These are phyloP conservation scores for Chaetomium fimeti DNA, from an alignment of 495 filamentous ascomycete species.

Conservation along the genomic window DNA sequence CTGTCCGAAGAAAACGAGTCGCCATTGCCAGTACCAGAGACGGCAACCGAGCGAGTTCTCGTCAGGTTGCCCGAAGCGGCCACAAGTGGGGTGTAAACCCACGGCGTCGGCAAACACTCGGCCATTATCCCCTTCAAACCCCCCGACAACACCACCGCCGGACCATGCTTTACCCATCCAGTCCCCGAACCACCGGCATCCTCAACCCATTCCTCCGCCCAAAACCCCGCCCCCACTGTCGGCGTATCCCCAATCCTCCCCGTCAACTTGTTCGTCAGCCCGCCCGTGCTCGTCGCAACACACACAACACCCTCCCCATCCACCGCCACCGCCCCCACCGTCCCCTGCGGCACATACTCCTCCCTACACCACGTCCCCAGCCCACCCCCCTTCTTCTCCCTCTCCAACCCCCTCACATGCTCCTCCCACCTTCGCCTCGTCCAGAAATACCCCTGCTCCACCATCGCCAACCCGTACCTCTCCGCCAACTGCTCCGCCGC, in stretches of 20 bases:
- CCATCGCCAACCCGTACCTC: constrained; percentile 67
- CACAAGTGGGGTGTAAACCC: constrained; percentile 36
- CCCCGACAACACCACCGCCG: constrained; percentile 43
- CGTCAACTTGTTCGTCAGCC: constrained; percentile 83
- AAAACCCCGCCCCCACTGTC: constrained; percentile 81
- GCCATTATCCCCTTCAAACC: constrained; percentile 44
- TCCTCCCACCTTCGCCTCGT: constrained; percentile 80
- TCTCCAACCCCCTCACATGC: constrained; percentile 64
- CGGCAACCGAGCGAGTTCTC: constrained; percentile 59
- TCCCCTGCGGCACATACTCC: constrained; percentile 76
- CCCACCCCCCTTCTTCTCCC: constrained; percentile 42
- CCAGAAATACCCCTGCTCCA: constrained; percentile 70
- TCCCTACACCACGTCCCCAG: constrained; percentile 46
- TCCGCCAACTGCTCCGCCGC: constrained; percentile 66
- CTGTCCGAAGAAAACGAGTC: constrained; percentile 81
- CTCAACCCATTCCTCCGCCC: constrained; percentile 79
- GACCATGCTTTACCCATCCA: constrained; percentile 26
- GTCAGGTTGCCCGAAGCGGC: constrained; percentile 3
- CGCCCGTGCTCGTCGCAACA: constrained; percentile 82
- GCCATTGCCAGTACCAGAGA: constrained; percentile 87
- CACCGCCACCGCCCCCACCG: constrained; percentile 77
- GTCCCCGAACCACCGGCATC: constrained; percentile 19
- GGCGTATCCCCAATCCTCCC: constrained; percentile 88
- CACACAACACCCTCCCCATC: constrained; percentile 70
- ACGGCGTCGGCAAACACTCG: constrained; percentile 53